Conservation (phyloP, 768 basidiomycete species). For the Grammothele lineata region DNA sequence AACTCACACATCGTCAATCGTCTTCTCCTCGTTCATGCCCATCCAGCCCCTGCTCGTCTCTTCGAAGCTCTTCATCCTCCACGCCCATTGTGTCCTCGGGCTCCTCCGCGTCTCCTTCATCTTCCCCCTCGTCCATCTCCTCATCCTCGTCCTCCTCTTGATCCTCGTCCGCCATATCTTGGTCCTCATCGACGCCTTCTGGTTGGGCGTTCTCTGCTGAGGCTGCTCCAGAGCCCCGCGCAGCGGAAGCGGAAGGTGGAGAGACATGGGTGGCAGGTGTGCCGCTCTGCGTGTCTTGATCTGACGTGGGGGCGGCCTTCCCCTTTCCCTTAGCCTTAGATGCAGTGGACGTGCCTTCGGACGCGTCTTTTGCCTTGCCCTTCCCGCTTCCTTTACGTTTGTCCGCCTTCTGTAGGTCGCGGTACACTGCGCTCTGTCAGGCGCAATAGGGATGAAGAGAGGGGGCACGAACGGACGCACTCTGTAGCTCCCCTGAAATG, state of each 20-base stretch:
- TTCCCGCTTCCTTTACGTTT: conserved; percentile 36
- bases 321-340: conserved; percentile 33
- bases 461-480: conserved; percentile 33
- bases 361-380: conserved; percentile 19
- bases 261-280: conserved; percentile 25
- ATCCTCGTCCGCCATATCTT: conserved; percentile 32
- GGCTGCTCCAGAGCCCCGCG: conserved; percentile 14
- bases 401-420: conserved; percentile 57
- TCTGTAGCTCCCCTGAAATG: conserved; percentile 59
- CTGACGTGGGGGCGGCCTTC: conserved; percentile 8
- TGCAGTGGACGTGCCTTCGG: conserved; percentile 22
- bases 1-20: too few relatives aligned
- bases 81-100: conserved; percentile 38
- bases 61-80: conserved; percentile 40
- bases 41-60: conserved; percentile 37
- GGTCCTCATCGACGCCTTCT: conserved; percentile 30
- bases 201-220: conserved; percentile 15
- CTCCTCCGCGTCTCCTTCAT: conserved; percentile 38
- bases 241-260: conserved; percentile 15
- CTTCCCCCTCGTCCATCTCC: conserved; percentile 27
- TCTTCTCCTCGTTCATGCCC: conserved; percentile 14
- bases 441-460: background rate
- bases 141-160: conserved; percentile 28
- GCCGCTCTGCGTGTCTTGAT: conserved; percentile 4
- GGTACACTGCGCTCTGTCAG: conserved; percentile 48